A percentile compares a stretch with the other conserved stretches of the same genome.
Evolutionary conservation across 2,329 filamentous ascomycete species (phyloP).

Genomic region (Madurella fahalii): DNA sequence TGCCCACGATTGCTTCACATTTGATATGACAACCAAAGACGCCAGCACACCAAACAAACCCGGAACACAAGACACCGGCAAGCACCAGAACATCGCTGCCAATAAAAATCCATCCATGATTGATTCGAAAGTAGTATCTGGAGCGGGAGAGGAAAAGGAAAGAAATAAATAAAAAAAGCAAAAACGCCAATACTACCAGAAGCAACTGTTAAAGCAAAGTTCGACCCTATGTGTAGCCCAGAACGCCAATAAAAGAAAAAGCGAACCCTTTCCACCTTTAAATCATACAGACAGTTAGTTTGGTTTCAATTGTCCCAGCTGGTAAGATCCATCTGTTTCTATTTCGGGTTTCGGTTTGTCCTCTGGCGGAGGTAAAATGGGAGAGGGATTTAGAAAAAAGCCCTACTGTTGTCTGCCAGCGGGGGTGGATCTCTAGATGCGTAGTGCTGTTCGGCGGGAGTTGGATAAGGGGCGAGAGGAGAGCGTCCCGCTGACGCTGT

Average conservation of each 20-base stretch:
- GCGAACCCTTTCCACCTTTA: neutral
- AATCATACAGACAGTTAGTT: slow-evolving; percentile 1
- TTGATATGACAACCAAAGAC: neutral
- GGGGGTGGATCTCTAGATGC: too few relatives aligned
- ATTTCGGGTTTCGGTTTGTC: too few relatives aligned
- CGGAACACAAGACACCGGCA: neutral
- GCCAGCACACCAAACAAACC: neutral
- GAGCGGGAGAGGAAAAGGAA: neutral
- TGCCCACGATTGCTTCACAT: neutral
- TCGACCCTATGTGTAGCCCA: neutral
- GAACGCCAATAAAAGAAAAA: neutral
- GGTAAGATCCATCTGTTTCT: too few relatives aligned
- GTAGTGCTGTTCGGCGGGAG: too few relatives aligned
- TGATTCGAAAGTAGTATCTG: neutral
- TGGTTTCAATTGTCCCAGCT: too few relatives aligned
- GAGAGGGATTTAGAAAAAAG: too few relatives aligned
- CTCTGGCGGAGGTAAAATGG: too few relatives aligned
- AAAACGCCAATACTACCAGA: neutral
- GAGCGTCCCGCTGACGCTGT: neutral
- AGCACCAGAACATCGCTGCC: neutral
- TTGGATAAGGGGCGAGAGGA: too few relatives aligned
- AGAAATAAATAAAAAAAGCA: neutral
- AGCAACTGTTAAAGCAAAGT: neutral
- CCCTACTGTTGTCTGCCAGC: too few relatives aligned
- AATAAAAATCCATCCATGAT: slow-evolving; percentile 1